Base-by-base conservation (phyloP, 2,329 filamentous ascomycete species). In the Blastomyces emzantsi region DNA sequence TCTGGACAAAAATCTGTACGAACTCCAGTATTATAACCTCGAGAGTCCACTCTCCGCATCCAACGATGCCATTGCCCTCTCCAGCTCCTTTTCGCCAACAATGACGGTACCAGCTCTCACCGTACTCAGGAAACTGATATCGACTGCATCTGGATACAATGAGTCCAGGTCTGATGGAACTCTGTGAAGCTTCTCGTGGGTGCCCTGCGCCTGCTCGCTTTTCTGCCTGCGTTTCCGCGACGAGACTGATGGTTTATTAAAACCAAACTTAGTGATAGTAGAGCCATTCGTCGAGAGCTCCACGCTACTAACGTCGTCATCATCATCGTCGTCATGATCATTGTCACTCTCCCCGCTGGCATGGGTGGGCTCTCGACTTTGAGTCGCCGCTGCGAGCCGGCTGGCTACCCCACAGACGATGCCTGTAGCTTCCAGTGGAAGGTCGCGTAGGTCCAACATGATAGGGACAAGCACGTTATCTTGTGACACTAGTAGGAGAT, bases 381-480 rank as follows among this genome's bases (percentile, higher is more conserved):
- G 76, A 74, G 90, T 87, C 56, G 90, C 89, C 60, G 89, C 85
- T 0, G 92, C 89, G 36, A 97, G 80, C 62, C 87, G 84, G 33
- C 92, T 90, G 0, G 93, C 92, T 1, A 99, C 90, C 36, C 94
- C 93, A 69, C 92, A 97, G 3, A 99, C 91, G 64, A 99, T 97
- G 28, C 93, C 93, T 0, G 92, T 96, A 8, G 91, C 92, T 74
- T 96, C 91, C 52, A 93, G 82, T 0, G 93, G 90, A 51, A 97
- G 79, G 52, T 85, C 86, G 25, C 85, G 86, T 33, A 99, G 82
- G 70, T 97, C 91, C 3, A 99, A 82, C 64, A 92, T 93, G 69
- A 99, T 94, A 1, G 94, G 92, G 1, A 95, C 85, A 43, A 92
- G 81, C 64, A 85, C 85, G 67, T 87, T 87, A 57, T 78, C 76